phyloP scores from a whole-genome alignment of 805 yeast species.

The Wickerhamomyces canadensis region DNA sequence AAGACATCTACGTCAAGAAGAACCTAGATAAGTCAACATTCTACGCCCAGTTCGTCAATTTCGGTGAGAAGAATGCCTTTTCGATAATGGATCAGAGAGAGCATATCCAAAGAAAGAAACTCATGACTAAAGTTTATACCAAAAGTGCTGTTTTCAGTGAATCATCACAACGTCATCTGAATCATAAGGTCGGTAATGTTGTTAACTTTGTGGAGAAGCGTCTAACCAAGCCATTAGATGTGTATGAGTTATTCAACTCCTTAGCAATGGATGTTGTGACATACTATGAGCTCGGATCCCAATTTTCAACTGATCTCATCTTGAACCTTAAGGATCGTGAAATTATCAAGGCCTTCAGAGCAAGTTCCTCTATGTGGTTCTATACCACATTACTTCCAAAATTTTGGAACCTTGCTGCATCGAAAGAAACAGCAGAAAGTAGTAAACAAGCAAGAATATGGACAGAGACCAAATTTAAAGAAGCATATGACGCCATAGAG shows the following conservation, averaged over 20 bases:
- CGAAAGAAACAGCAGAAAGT: conserved; percentile 32
- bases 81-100: conserved; percentile 43
- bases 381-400: conserved; percentile 59
- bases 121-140: conserved; percentile 38
- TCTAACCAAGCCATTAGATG: conserved; percentile 37
- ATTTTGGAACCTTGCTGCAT: conserved; percentile 46
- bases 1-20: conserved; percentile 49
- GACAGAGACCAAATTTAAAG: conserved; percentile 30
- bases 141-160: conserved; percentile 33
- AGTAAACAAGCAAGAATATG: conserved; percentile 38
- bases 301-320: conserved; percentile 41
- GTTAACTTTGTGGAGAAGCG: conserved; percentile 11
- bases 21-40: conserved; percentile 52
- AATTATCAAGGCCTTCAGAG: conserved; percentile 38
- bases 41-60: conserved; percentile 56
- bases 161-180: conserved; percentile 29
- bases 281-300: conserved; percentile 51
- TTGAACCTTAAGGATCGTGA: conserved; percentile 33
- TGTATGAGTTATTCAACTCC: conserved; percentile 57
- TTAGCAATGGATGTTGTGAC: conserved; percentile 70
- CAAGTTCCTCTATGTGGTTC: conserved; percentile 56
- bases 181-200: conserved; percentile 27
- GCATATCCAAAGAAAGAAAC: conserved; percentile 40
- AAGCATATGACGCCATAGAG: conserved; percentile 17
- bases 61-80: conserved; percentile 54